Evolutionary conservation across 495 filamentous ascomycete genomes (phyloP).

Genomic region (Tuber magnatum): DNA sequence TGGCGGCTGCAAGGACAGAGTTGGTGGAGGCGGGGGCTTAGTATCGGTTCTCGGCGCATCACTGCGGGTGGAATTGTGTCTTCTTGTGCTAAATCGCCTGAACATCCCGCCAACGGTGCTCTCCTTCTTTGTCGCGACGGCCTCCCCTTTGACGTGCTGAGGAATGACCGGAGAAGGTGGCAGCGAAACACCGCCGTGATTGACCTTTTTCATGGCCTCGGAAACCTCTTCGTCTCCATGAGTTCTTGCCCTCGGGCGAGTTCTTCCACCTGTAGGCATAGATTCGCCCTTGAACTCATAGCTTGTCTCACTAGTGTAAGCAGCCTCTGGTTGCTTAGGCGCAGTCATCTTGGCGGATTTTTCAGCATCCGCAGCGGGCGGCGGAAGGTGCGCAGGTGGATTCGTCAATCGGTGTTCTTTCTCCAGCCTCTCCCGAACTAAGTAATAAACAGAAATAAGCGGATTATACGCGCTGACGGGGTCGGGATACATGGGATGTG

Average conservation of each 20-base stretch:
- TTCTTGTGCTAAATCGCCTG: conserved; percentile 82
- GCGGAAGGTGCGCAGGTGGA: conserved; percentile 22
- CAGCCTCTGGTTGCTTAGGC: conserved; percentile 60
- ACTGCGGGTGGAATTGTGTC: conserved; percentile 52
- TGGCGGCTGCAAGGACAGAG: conserved; percentile 40
- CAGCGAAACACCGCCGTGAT: conserved; percentile 51
- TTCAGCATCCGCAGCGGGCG: conserved; percentile 32
- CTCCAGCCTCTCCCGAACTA: conserved; percentile 89
- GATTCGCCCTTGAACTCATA: conserved; percentile 76
- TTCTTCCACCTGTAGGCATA: conserved; percentile 65
- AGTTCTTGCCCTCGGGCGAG: conserved; percentile 77
- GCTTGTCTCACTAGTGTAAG: conserved; percentile 73
- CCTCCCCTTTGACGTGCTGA: conserved; percentile 49
- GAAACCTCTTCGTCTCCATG: conserved; percentile 91
- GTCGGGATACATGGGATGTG: conserved; percentile 62
- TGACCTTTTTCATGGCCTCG: conserved; percentile 65
- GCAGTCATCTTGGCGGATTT: conserved; percentile 29
- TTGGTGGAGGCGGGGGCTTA: conserved; percentile 41
- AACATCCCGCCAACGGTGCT: conserved; percentile 80
- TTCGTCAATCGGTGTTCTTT: conserved; percentile 53
- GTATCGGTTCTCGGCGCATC: conserved; percentile 43
- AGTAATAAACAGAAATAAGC: conserved; percentile 87
- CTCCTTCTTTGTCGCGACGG: conserved; percentile 70
- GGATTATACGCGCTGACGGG: conserved; percentile 91
- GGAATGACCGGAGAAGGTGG: conserved; percentile 53